Evolutionary conservation across 1,284 basidiomycete species (phyloP).

Genomic region (Heterobasidion parviporum): DNA sequence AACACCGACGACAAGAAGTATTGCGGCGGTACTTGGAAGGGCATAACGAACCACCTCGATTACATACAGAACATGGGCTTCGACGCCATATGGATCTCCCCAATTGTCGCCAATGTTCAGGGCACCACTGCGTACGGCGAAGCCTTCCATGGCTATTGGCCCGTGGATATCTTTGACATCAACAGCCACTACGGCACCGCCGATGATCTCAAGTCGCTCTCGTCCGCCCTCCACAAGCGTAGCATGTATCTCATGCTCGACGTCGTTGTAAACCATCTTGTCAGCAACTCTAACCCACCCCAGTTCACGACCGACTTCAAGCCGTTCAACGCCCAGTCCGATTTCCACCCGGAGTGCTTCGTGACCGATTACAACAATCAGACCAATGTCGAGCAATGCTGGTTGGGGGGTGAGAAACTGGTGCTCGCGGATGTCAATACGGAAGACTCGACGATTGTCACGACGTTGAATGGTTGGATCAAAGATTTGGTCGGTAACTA

Average conservation of each 20-base stretch:
- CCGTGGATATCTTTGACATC: slow-evolving; percentile 52
- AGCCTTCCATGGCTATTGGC: slow-evolving; percentile 64
- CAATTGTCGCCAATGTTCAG: slow-evolving; percentile 64
- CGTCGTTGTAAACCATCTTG: slow-evolving; percentile 72
- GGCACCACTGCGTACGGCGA: slow-evolving; percentile 62
- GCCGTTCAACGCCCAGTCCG: slow-evolving; percentile 24
- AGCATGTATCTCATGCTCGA: slow-evolving; percentile 81
- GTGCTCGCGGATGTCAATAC: slow-evolving; percentile 73
- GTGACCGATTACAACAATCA: slow-evolving; percentile 49
- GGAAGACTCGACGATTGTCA: slow-evolving; percentile 48
- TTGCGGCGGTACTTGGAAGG: slow-evolving; percentile 78
- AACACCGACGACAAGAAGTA: slow-evolving; percentile 39
- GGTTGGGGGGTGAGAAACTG: slow-evolving; percentile 65
- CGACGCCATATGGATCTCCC: slow-evolving; percentile 68
- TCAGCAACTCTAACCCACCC: slow-evolving; percentile 37
- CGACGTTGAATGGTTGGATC: slow-evolving; percentile 58
- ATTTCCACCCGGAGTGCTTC: slow-evolving; percentile 65
- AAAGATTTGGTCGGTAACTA: slow-evolving; percentile 54
- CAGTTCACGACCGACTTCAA: slow-evolving; percentile 26
- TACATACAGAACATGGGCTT: slow-evolving; percentile 76
- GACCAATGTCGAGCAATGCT: slow-evolving; percentile 64
- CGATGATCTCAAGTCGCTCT: slow-evolving; percentile 64
- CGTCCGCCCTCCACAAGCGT: slow-evolving; percentile 57
- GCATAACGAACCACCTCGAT: slow-evolving; percentile 67
- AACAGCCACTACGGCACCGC: slow-evolving; percentile 67